These are phyloP conservation scores for Nevesoporus exiguus DNA, from an alignment of 768 basidiomycete genomes.

Conservation along the genomic window DNA sequence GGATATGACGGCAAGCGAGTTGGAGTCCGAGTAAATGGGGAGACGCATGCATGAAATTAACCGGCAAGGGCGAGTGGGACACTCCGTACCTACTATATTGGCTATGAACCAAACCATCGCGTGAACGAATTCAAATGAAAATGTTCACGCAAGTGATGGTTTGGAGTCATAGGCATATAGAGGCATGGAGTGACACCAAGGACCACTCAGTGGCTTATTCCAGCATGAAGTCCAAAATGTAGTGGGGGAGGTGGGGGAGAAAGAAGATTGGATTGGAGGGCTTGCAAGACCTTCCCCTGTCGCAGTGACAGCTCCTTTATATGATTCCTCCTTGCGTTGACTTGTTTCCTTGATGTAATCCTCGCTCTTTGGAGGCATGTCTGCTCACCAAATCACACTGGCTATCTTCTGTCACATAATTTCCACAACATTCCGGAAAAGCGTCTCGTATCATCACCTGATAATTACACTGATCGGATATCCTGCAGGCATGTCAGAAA, in stretches of 20 bases:
- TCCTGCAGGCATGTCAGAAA: slow-evolving; percentile 23
- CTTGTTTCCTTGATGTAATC: slow-evolving; percentile 3
- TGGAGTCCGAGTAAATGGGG: background rate
- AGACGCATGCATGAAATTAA: slow-evolving; percentile 7
- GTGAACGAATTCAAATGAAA: slow-evolving; percentile 34
- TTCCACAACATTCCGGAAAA: slow-evolving; percentile 11
- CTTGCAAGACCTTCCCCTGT: slow-evolving; percentile 1
- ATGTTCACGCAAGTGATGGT: slow-evolving; percentile 26
- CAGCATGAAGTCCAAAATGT: slow-evolving; percentile 9
- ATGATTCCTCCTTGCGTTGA: background rate
- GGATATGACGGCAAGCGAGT: background rate
- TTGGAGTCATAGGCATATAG: slow-evolving; percentile 41
- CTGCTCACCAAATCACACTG: slow-evolving; percentile 5
- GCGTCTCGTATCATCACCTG: slow-evolving; percentile 16
- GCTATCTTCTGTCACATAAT: slow-evolving; percentile 21
- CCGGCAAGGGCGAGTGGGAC: slow-evolving; percentile 29
- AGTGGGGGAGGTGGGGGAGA: background rate
- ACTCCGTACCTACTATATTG: slow-evolving; percentile 47
- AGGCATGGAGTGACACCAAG: slow-evolving; percentile 30
- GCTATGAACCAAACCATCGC: slow-evolving; percentile 54
- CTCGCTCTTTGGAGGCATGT: slow-evolving; percentile 11
- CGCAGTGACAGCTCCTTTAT: slow-evolving; percentile 18
- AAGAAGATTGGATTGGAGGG: slow-evolving; percentile 18
- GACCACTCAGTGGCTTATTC: slow-evolving; percentile 15
- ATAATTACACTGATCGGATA: slow-evolving; percentile 23